Percentiles rank a stretch among this genome's conserved stretches.
These are phyloP conservation scores for Filobasidium floriforme DNA, from an alignment of 768 basidiomycete genomes.

Conservation along the genomic window DNA sequence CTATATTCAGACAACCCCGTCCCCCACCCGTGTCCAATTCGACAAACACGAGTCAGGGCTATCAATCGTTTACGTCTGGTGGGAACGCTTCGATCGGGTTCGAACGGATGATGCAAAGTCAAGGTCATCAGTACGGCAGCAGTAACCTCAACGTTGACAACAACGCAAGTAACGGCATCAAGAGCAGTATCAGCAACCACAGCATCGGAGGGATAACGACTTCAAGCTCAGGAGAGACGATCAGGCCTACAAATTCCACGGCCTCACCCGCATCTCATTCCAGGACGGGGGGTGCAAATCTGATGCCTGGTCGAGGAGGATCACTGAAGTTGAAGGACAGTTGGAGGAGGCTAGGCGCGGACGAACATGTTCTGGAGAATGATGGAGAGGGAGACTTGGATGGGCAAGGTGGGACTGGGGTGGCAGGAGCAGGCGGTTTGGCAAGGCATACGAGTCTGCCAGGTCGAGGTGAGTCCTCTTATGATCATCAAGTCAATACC, in stretches of 20 bases:
- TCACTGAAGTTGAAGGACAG: not conserved
- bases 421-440: not conserved
- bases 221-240: not conserved
- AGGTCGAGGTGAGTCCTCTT: not conserved
- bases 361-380: not conserved
- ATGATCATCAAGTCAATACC: not conserved
- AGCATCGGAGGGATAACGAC: not conserved
- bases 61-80: not conserved
- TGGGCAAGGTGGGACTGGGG: not conserved
- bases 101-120: not conserved
- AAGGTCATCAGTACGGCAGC: not conserved
- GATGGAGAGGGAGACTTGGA: not conserved
- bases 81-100: slow-evolving; percentile 2
- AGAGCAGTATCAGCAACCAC: not conserved
- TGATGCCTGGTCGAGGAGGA: not conserved
- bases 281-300: not conserved
- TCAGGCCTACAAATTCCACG: not conserved
- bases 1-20: not conserved
- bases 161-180: too few species aligned
- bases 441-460: not conserved
- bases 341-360: not conserved
- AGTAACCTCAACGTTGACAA: too few species aligned
- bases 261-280: not conserved
- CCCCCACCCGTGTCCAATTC: not conserved
- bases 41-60: not conserved